Conservation (phyloP, 768 basidiomycete species). For the Boletus rex-veris region DNA sequence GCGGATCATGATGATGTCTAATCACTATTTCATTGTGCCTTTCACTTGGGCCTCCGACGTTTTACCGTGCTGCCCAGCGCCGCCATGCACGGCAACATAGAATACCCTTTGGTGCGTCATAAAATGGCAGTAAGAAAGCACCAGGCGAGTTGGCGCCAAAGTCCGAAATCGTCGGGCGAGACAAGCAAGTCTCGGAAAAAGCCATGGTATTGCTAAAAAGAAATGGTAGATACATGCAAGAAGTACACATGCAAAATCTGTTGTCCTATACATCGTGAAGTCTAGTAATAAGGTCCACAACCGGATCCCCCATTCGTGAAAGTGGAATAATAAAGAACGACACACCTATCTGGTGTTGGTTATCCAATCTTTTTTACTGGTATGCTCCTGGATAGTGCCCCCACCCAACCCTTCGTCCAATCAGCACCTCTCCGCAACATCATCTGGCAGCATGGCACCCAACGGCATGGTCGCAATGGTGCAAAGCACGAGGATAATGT, state of each 20-base stretch:
- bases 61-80: constrained; percentile 64
- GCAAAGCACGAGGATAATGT: constrained; percentile 22
- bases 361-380: not conserved
- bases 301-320: constrained; percentile 3
- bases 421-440: constrained; percentile 19
- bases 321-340: constrained; percentile 6
- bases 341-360: constrained; percentile 5
- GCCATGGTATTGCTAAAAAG: constrained; percentile 17
- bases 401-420: not conserved
- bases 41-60: constrained; percentile 51
- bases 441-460: constrained; percentile 19
- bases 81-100: constrained; percentile 68
- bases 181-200: constrained; percentile 5
- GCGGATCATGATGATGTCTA: not conserved
- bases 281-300: not conserved
- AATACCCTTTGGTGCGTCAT: constrained; percentile 27
- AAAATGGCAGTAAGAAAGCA: not conserved
- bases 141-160: not conserved
- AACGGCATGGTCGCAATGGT: constrained; percentile 17
- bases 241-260: constrained; percentile 13
- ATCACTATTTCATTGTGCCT: constrained; percentile 53
- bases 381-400: no score
- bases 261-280: not conserved
- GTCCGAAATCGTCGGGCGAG: not conserved
- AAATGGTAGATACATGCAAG: constrained; percentile 23